These are phyloP conservation scores for Cydonia oblonga DNA, from an alignment of 331 rosid genomes.

Conservation along the genomic window DNA sequence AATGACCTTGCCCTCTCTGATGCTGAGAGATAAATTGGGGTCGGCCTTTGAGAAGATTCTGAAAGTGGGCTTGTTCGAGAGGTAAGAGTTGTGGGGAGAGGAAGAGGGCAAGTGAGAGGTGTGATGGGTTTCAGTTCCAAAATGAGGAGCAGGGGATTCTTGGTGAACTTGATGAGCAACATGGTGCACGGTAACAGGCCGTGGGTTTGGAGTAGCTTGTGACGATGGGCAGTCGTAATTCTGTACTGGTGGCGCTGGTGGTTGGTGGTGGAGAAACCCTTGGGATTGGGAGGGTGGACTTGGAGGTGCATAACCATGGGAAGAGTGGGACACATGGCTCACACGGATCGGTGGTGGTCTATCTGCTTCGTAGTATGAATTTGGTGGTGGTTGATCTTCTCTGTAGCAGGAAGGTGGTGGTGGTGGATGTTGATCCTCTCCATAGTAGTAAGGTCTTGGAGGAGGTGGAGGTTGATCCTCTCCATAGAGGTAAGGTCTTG, in stretches of 20 bases:
- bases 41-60: conserved; percentile 41
- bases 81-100: not conserved
- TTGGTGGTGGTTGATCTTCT: conserved; percentile 5
- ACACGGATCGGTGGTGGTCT: conserved; percentile 12
- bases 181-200: not conserved
- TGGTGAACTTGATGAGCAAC: conserved; percentile 17
- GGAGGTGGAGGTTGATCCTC: conserved; percentile 21
- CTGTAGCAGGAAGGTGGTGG: conserved; percentile 1
- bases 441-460: conserved; percentile 15
- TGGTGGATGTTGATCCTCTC: conserved; percentile 12
- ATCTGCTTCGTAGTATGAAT: not conserved
- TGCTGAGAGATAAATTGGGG: conserved; percentile 42
- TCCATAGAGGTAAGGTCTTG: too few relatives aligned
- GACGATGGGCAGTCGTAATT: conserved; percentile 10
- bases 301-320: not conserved
- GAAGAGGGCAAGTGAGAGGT: not conserved
- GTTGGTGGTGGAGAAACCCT: conserved; percentile 2
- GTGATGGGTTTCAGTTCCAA: not conserved
- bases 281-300: not conserved
- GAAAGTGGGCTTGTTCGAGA: conserved; percentile 30
- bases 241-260: not conserved
- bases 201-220: not conserved
- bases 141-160: conserved; percentile 11
- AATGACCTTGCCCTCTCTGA: conserved; percentile 42
- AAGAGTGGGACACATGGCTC: not conserved